These are phyloP conservation scores for Coriaria nepalensis DNA, from an alignment of 306 rosid species.

Conservation along the genomic window DNA sequence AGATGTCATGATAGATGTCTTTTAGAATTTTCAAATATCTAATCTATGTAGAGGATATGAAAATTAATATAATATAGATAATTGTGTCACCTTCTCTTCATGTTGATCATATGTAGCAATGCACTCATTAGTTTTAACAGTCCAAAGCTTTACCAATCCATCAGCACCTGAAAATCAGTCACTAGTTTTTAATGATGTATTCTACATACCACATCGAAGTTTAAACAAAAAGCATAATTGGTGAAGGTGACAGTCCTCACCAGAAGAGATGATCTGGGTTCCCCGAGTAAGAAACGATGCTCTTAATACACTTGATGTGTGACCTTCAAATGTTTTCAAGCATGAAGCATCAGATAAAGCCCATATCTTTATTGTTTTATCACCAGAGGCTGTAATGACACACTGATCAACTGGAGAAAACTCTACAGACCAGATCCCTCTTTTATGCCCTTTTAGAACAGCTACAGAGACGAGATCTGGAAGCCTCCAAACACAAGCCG, in stretches of 20 bases:
- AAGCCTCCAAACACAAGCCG: slow-evolving; percentile 93
- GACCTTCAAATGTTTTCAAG: slow-evolving; percentile 93
- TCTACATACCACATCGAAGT: not conserved
- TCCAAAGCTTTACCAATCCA: slow-evolving; percentile 85
- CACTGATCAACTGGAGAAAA: slow-evolving; percentile 97
- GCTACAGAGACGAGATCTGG: slow-evolving; percentile 64
- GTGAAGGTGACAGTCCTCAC: slow-evolving; percentile 28
- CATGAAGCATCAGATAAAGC: slow-evolving; percentile 85
- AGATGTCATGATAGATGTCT: too few relatives aligned
- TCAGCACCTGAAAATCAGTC: slow-evolving; percentile 62
- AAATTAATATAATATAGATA: too few relatives aligned
- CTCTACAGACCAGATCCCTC: slow-evolving; percentile 94
- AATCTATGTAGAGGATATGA: too few relatives aligned
- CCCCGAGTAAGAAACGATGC: slow-evolving; percentile 90
- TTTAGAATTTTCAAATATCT: too few relatives aligned
- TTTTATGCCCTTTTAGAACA: slow-evolving; percentile 82
- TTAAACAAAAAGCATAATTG: not conserved
- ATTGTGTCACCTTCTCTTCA: slow-evolving; percentile 91
- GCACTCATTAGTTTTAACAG: slow-evolving; percentile 72
- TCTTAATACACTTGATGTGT: slow-evolving; percentile 74
- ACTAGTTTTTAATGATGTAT: slow-evolving; percentile 1
- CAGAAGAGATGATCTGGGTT: slow-evolving; percentile 76
- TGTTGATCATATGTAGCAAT: slow-evolving; percentile 79
- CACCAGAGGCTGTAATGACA: slow-evolving; percentile 91
- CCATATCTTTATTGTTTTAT: slow-evolving; percentile 89